Evolutionary conservation across 2,329 filamentous ascomycete genomes (phyloP), one percentile per base, ranked within the genome.

Genomic region (Alternaria panax): DNA sequence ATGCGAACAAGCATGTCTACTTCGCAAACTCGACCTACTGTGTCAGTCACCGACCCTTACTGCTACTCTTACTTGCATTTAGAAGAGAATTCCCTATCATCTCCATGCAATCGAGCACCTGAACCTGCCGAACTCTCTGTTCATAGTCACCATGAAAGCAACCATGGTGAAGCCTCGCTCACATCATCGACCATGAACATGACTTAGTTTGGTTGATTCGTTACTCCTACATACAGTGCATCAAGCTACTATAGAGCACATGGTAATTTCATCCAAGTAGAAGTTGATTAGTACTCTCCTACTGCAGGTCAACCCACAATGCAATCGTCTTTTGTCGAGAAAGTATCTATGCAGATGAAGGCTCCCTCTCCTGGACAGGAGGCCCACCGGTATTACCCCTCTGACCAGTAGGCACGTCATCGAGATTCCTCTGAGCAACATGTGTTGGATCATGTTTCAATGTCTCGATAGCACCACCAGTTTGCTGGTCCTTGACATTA

Each of bases 381-480:
- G 67, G 61, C 0, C 68, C 72, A 9, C 73, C 76, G 32, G 65
- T 57, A 20, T 71, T 75, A 11, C 77, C 74, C 47, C 78, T 67
- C 53, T 65, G 61, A 20, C 77, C 76, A 6, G 71, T 69, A 6
- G 73, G 75, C 32, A 76, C 73, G 52, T 79, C 74, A 47, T 73
- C 73, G 61, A 79, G 54, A 20, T 76, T 80, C 52, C 80, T 73
- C 71, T 80, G 79, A 36, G 62, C 59, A 2, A 75, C 75, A 58
- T 74, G 72, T n/a, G 46, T 64, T 1, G 78, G 78, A 25, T 77
- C 71, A 36, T 72, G 60, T 60, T 80, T 71, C 18, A 76, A 51
- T 11, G 62, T 55, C n/a, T 50, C 51, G 5, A 63, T 40, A 30
- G 63, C 58, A 38, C 70, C 55, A 4, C 51, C 64, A 22, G 28